Evolutionary conservation across 495 filamentous ascomycete species (phyloP).

Genomic region (Hypoxylon cercidicola): DNA sequence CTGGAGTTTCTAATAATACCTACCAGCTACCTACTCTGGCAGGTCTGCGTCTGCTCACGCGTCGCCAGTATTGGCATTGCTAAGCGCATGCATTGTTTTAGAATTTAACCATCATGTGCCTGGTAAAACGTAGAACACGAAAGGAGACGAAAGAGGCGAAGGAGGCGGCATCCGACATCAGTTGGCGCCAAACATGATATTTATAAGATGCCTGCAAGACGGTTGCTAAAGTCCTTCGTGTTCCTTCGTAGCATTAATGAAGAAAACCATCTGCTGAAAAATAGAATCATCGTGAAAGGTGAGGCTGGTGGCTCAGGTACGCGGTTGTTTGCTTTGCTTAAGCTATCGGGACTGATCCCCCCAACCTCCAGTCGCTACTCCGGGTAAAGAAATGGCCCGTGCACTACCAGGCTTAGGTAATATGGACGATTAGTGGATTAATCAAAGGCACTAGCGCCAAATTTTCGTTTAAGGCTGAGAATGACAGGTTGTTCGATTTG

Average conservation of each 20-base stretch:
- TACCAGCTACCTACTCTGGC: conserved; percentile 17
- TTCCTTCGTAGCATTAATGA: neutral
- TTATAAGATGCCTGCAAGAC: conserved; percentile 25
- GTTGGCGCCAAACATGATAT: conserved; percentile 15
- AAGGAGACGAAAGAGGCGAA: conserved; percentile 15
- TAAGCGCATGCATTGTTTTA: conserved; percentile 34
- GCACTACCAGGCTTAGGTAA: conserved; percentile 17
- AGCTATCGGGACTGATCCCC: neutral
- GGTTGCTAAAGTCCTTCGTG: neutral
- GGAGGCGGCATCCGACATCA: conserved; percentile 11
- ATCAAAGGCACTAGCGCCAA: conserved; percentile 24
- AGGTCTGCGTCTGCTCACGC: conserved; percentile 16
- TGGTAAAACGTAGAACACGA: neutral
- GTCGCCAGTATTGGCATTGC: conserved; percentile 11
- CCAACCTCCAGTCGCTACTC: too few relatives aligned
- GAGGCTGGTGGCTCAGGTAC: too few relatives aligned
- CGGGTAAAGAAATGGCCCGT: conserved; percentile 17
- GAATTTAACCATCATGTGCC: conserved; percentile 28
- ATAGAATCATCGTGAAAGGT: conserved; percentile 1
- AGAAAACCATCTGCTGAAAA: neutral
- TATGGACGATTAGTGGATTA: conserved; percentile 17
- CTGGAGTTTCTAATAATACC: conserved; percentile 37
- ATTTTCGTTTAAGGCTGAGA: conserved; percentile 38
- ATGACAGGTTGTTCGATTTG: conserved; percentile 49
- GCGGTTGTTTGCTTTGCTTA: neutral